Percentiles rank a stretch among this genome's conserved stretches.
phyloP scores from a whole-genome alignment of 495 filamentous ascomycete genomes.

The Hypomontagnella monticulosa region DNA sequence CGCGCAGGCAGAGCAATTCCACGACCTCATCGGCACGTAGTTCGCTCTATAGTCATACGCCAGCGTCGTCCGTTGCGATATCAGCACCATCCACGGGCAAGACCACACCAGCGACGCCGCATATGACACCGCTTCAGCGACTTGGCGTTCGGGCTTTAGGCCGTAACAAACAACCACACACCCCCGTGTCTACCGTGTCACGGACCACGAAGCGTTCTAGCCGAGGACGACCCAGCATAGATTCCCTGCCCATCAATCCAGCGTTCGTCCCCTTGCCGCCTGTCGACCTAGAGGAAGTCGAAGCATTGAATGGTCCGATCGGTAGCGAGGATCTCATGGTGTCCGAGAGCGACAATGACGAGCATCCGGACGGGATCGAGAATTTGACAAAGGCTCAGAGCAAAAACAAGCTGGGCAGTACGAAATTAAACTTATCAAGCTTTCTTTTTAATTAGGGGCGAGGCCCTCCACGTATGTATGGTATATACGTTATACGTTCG shows the following conservation, averaged over 20 bases:
- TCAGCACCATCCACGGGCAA: constrained; percentile 44
- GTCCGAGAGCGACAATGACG: constrained; percentile 69
- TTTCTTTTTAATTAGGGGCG: constrained; percentile 59
- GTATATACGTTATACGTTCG: neutral
- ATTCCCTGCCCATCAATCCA: constrained; percentile 51
- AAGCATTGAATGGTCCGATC: constrained; percentile 50
- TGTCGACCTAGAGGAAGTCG: constrained; percentile 52
- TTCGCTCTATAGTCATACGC: constrained; percentile 38
- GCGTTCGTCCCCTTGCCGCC: constrained; percentile 54
- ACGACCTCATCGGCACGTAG: constrained; percentile 39
- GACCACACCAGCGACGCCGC: constrained; percentile 37
- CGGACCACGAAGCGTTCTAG: constrained; percentile 69
- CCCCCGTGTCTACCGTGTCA: constrained; percentile 56
- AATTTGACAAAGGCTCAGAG: constrained; percentile 14
- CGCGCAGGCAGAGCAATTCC: constrained; percentile 29
- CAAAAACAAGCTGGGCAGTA: constrained; percentile 25
- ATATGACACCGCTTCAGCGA: constrained; percentile 57
- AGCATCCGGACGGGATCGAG: constrained; percentile 42
- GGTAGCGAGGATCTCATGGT: constrained; percentile 83
- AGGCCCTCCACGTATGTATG: neutral
- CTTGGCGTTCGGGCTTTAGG: constrained; percentile 56
- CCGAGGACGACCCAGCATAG: constrained; percentile 61
- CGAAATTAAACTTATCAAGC: constrained; percentile 60
- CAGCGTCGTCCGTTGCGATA: constrained; percentile 44
- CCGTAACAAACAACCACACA: constrained; percentile 41